Evolutionary conservation across 2,329 filamentous ascomycete genomes (phyloP).

Genomic region (Pyricularia sp.): DNA sequence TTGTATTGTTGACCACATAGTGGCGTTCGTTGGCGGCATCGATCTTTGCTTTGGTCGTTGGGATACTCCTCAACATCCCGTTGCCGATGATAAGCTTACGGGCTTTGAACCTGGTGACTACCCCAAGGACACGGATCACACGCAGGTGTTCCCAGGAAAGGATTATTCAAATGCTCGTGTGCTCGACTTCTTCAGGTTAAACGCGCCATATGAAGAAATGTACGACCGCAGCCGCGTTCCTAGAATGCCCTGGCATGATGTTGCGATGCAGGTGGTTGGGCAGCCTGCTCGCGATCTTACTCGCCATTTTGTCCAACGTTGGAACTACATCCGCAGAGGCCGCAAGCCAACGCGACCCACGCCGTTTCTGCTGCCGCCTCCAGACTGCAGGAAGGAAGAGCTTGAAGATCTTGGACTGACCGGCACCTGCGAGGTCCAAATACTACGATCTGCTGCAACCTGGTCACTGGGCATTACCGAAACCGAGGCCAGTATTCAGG

Average conservation of each 20-base stretch:
- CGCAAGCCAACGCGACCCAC: slow-evolving; percentile 89
- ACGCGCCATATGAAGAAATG: slow-evolving; percentile 97
- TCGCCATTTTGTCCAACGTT: slow-evolving; percentile 92
- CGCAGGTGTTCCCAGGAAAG: slow-evolving; percentile 93
- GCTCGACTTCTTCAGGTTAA: slow-evolving; percentile 86
- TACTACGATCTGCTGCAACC: slow-evolving; percentile 77
- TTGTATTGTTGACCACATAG: slow-evolving; percentile 91
- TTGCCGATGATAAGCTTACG: slow-evolving; percentile 89
- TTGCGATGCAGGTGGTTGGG: slow-evolving; percentile 94
- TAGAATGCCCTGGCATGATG: slow-evolving; percentile 98
- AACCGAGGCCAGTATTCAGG: slow-evolving; percentile 91
- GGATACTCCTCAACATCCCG: slow-evolving; percentile 88
- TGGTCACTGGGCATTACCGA: slow-evolving; percentile 90
- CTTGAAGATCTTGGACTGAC: slow-evolving; percentile 80
- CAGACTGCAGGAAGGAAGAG: slow-evolving; percentile 80
- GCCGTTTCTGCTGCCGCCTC: slow-evolving; percentile 85
- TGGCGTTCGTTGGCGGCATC: slow-evolving; percentile 91
- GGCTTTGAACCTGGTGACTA: slow-evolving; percentile 75
- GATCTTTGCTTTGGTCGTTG: slow-evolving; percentile 95
- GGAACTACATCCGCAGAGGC: slow-evolving; percentile 93
- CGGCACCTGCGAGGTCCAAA: slow-evolving; percentile 94
- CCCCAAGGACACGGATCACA: slow-evolving; percentile 86
- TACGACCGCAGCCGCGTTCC: slow-evolving; percentile 85
- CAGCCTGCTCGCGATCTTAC: slow-evolving; percentile 92
- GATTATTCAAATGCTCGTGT: slow-evolving; percentile 97